A percentile compares a stretch with the other conserved stretches of the same genome.
phyloP scores from a whole-genome alignment of 768 basidiomycete species.

The Calocybe indica region DNA sequence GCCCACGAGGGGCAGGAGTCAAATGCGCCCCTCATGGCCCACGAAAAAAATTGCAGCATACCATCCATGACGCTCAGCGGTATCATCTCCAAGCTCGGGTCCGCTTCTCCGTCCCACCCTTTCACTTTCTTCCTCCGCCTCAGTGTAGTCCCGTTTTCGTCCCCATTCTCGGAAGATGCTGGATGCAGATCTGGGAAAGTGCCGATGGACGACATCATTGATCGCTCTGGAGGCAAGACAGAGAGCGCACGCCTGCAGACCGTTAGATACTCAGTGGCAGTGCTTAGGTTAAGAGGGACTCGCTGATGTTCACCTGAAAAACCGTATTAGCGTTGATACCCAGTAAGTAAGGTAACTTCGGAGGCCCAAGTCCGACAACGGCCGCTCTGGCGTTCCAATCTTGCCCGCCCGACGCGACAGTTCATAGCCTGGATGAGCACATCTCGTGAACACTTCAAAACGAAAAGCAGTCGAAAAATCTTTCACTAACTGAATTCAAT shows the following conservation, averaged over 20 bases:
- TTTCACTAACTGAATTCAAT: constrained; percentile 91
- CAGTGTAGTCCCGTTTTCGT: constrained; percentile 15
- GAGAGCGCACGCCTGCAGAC: constrained; percentile 47
- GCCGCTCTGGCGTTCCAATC: constrained; percentile 90
- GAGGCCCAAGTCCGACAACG: constrained; percentile 88
- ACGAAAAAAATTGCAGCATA: constrained; percentile 13
- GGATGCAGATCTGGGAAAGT: constrained; percentile 23
- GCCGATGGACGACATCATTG: constrained; percentile 38
- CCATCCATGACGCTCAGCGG: constrained; percentile 34
- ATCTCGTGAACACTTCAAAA: not conserved
- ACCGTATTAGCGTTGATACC: constrained; percentile 79
- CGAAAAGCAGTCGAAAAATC: not conserved
- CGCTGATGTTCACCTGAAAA: constrained; percentile 55
- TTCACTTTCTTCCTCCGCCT: constrained; percentile 50
- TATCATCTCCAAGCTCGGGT: constrained; percentile 22
- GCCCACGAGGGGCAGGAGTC: not conserved
- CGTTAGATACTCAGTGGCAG: not conserved
- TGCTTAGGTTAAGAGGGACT: not conserved
- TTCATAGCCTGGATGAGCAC: constrained; percentile 69
- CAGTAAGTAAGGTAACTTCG: constrained; percentile 88
- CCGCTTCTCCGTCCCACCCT: constrained; percentile 71
- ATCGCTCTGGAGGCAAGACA: constrained; percentile 48
- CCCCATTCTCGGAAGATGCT: constrained; percentile 2
- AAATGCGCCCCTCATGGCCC: not conserved
- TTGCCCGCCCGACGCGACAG: constrained; percentile 75